Percentiles rank a stretch among this genome's conserved stretches.
phyloP scores from a whole-genome alignment of 2,329 filamentous ascomycete genomes.

The Calonectria pseudoturangicola region DNA sequence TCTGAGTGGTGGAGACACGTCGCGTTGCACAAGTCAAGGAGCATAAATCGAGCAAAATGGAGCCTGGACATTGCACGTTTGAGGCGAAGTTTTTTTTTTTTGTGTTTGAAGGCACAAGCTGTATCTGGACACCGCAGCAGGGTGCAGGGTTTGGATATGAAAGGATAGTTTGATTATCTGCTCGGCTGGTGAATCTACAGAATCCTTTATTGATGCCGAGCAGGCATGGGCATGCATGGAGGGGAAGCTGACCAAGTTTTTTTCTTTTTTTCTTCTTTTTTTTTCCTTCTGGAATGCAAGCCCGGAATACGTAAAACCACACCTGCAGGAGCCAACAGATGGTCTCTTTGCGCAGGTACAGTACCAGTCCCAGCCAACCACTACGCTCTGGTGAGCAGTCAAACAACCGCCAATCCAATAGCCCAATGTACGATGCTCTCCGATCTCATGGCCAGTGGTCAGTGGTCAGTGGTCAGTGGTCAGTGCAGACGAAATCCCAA shows the following conservation, averaged over 20 bases:
- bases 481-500: slow-evolving; percentile 16
- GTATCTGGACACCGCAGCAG: background rate
- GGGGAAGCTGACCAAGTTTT: background rate
- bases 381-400: slow-evolving; percentile 17
- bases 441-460: slow-evolving; percentile 7
- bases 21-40: slow-evolving; percentile 20
- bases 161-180: slow-evolving; percentile 17
- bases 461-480: slow-evolving; percentile 12
- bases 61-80: slow-evolving; percentile 30
- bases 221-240: slow-evolving; percentile 19
- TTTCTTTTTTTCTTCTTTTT: slow-evolving; percentile 3
- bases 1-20: slow-evolving; percentile 16
- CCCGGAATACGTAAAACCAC: slow-evolving; percentile 13
- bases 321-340: slow-evolving; percentile 25
- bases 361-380: slow-evolving; percentile 23
- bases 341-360: slow-evolving; percentile 33
- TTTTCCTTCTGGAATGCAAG: background rate
- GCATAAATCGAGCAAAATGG: slow-evolving; percentile 30
- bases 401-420: slow-evolving; percentile 5
- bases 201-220: slow-evolving; percentile 1
- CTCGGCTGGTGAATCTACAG: slow-evolving; percentile 21
- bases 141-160: slow-evolving; percentile 14
- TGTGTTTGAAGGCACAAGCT: slow-evolving; percentile 20
- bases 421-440: slow-evolving; percentile 5
- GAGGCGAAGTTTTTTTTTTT: slow-evolving; percentile 18